phyloP scores from a whole-genome alignment of 2,329 filamentous ascomycete species.

The Cryphonectria nitschkei region DNA sequence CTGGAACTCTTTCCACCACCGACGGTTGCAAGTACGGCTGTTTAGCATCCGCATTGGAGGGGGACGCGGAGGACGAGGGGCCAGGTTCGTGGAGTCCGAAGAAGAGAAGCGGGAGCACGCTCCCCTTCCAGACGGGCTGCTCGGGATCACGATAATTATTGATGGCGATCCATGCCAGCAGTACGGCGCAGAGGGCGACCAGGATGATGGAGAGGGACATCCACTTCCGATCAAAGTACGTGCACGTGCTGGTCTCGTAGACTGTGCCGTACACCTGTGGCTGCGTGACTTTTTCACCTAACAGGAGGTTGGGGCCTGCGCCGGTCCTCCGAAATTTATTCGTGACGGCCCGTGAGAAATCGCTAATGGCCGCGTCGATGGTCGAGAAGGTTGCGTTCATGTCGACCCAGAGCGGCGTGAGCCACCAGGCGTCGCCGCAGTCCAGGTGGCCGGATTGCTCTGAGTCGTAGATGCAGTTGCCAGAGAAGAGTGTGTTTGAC shows the following conservation, averaged over 20 bases:
- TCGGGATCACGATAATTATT: constrained; percentile 31
- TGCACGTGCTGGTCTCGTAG: constrained; percentile 28
- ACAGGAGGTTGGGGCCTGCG: constrained; percentile 11
- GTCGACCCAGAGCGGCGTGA: constrained; percentile 26
- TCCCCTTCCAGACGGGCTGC: constrained; percentile 30
- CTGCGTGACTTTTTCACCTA: not conserved
- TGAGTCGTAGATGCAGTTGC: constrained; percentile 24
- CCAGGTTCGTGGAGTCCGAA: constrained; percentile 24
- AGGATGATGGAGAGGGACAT: constrained; percentile 27
- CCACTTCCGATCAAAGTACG: constrained; percentile 28
- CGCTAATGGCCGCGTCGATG: constrained; percentile 21
- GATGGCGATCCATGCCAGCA: constrained; percentile 28
- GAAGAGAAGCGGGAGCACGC: constrained; percentile 29
- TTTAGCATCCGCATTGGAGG: not conserved
- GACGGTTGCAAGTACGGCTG: not conserved
- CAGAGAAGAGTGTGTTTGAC: constrained; percentile 25
- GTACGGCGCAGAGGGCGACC: constrained; percentile 22
- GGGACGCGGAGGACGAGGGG: not conserved
- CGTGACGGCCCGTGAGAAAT: constrained; percentile 26
- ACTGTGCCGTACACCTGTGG: constrained; percentile 22
- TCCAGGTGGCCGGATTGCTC: constrained; percentile 26
- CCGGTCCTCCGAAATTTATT: constrained; percentile 28
- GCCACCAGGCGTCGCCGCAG: constrained; percentile 29
- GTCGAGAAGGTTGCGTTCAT: constrained; percentile 26
- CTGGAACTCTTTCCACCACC: not conserved